These are phyloP conservation scores for Elaeis guineensis DNA, from an alignment of 176 grass and related monocot species.

Conservation along the genomic window DNA sequence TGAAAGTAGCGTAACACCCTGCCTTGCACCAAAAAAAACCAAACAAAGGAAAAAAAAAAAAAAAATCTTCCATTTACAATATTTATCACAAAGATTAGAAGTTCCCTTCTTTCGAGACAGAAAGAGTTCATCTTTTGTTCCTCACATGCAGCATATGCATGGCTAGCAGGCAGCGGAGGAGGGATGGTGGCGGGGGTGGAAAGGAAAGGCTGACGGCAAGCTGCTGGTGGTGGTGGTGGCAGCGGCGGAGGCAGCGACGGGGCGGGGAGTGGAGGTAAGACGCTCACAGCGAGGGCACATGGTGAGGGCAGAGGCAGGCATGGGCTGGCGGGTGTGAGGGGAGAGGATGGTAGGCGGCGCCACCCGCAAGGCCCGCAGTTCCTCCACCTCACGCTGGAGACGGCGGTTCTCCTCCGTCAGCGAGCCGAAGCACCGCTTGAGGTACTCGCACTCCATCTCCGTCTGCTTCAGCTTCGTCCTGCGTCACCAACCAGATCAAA, in stretches of 20 bases:
- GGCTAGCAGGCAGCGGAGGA: too few species aligned
- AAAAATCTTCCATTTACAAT: too few species aligned
- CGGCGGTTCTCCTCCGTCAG: constrained; percentile 96
- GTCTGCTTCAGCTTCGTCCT: constrained; percentile 99
- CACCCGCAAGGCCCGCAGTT: constrained; percentile 76
- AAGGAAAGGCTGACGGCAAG: constrained; percentile 13
- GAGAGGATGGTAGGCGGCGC: constrained; percentile 86
- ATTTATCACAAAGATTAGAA: too few species aligned
- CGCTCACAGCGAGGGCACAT: constrained; percentile 97
- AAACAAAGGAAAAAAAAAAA: too few species aligned
- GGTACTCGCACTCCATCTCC: constrained; percentile 96
- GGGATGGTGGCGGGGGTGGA: constrained; percentile 23
- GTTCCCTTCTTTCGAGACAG: too few species aligned
- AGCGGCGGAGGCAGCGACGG: constrained; percentile 14
- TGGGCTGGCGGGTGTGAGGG: constrained; percentile 72
- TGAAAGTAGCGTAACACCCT: too few species aligned
- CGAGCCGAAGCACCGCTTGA: constrained; percentile 91
- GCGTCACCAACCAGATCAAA: not conserved
- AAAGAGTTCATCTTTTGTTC: too few species aligned
- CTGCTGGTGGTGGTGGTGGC: not conserved
- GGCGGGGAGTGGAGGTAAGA: constrained; percentile 18
- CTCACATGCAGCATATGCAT: too few species aligned
- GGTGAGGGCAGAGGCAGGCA: constrained; percentile 76
- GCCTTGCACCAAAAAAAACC: too few species aligned
- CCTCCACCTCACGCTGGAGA: constrained; percentile 88